Base-by-base conservation (phyloP, 2,329 filamentous ascomycete species). In the Xylaria polymorpha region DNA sequence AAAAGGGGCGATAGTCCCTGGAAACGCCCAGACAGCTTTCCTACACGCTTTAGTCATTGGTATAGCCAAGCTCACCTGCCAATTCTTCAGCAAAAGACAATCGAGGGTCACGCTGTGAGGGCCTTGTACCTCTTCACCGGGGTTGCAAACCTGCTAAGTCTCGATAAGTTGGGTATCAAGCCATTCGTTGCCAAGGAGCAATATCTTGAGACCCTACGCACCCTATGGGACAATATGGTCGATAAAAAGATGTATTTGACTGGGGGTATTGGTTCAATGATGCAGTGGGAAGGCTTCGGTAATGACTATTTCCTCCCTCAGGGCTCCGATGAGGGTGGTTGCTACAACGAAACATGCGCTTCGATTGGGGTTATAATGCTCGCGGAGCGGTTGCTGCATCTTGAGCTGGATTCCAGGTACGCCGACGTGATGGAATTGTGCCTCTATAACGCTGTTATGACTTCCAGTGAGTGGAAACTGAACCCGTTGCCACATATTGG, bases 161-260 rank as follows among this genome's bases (percentile, higher is more conserved):
- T 85, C 4, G 78, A 80, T 39, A 64, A 75, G 14, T 67, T 75
- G 5, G 67, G 72, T 18, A 66, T 77, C 55, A 73, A 74, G 37
- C 43, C 73, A 1, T 77, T 76, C 35, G 29, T 74, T 18, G 62
- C 70, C 6, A 71, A 75, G 58, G 43, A 74, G 12, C 72, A 77
- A 29, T 83, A 82, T 72, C 68, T 78, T 18, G 74, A 76, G 0
- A 80, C 86, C 1, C 72, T 89, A 0, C 75, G 80, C 29, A 79
- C 83, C 8, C 77, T 90, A 4, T 91, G 88, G 88, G 75, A 83
- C 39, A 88, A 89, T 70, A 90, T 90, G 86, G 83, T 88, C 0
- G 80, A 86, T 48, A 83, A 83, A 65, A 90, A 90, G 74, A 88
- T 90, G 85, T 91, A 88, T 66, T 74, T 89, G 18, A 91, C 88